phyloP scores from a whole-genome alignment of 148 eudicot species.

The Pouteria glomerata region DNA sequence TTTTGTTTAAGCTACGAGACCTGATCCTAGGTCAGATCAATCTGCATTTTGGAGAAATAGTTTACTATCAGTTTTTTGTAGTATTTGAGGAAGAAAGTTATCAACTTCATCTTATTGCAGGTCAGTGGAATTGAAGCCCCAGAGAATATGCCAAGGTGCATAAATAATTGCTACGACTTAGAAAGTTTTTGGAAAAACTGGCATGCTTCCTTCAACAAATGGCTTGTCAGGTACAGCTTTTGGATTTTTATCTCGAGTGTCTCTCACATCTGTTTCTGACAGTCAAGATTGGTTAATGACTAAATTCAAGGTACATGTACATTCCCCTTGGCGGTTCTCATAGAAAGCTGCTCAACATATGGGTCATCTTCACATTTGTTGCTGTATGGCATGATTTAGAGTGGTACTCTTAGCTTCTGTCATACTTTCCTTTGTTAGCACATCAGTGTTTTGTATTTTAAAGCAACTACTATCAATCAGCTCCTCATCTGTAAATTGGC shows the following conservation, averaged over 20 bases:
- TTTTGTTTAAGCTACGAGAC: neutral
- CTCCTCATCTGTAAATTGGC: slow-evolving; percentile 9
- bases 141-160: slow-evolving; percentile 94
- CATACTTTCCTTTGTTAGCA: neutral
- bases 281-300: slow-evolving; percentile 1
- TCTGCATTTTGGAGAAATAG: neutral
- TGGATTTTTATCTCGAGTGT: slow-evolving; percentile 5
- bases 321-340: slow-evolving; percentile 93
- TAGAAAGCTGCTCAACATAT: slow-evolving; percentile 77
- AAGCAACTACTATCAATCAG: neutral
- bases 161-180: slow-evolving; percentile 91
- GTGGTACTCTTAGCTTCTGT: slow-evolving; percentile 45
- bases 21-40: slow-evolving; percentile 3
- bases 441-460: neutral
- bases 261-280: neutral
- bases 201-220: slow-evolving; percentile 98
- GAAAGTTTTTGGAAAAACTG: slow-evolving; percentile 96
- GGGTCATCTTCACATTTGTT: slow-evolving; percentile 97
- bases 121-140: slow-evolving; percentile 81
- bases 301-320: slow-evolving; percentile 65
- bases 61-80: neutral
- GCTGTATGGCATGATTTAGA: slow-evolving; percentile 99
- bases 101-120: slow-evolving; percentile 29
- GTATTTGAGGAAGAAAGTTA: neutral
- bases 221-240: slow-evolving; percentile 85